Evolutionary conservation across 495 filamentous ascomycete species (phyloP).

Genomic region (Hyaloscypha hepaticicola): DNA sequence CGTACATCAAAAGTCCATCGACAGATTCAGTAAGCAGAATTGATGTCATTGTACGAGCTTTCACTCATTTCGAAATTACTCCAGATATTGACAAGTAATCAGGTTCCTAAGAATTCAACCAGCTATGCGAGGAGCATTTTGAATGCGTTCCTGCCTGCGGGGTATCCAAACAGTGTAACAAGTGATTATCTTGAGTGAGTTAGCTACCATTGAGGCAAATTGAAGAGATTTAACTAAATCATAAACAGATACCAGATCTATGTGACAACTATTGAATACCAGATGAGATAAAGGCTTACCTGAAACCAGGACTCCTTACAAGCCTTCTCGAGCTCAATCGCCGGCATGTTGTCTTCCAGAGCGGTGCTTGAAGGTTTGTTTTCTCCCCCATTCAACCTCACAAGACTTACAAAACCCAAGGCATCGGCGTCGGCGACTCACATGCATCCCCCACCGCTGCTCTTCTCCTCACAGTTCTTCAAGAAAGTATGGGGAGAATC

Average conservation of each 20-base stretch:
- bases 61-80: background rate
- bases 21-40: slow-evolving; percentile 16
- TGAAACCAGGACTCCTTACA: slow-evolving; percentile 79
- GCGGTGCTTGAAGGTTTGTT: slow-evolving; percentile 79
- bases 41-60: slow-evolving; percentile 33
- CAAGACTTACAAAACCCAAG: slow-evolving; percentile 36
- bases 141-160: slow-evolving; percentile 85
- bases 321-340: slow-evolving; percentile 93
- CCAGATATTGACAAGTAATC: background rate
- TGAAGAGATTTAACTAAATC: background rate
- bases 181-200: slow-evolving; percentile 81
- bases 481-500: slow-evolving; percentile 80
- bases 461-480: slow-evolving; percentile 79
- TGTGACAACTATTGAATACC: slow-evolving; percentile 36
- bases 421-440: slow-evolving; percentile 87
- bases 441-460: slow-evolving; percentile 82
- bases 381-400: background rate
- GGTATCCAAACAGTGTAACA: slow-evolving; percentile 89
- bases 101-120: slow-evolving; percentile 25
- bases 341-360: slow-evolving; percentile 80
- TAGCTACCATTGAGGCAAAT: slow-evolving; percentile 21
- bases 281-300: slow-evolving; percentile 1
- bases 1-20: slow-evolving; percentile 40
- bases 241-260: slow-evolving; percentile 71
- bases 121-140: slow-evolving; percentile 39